A percentile compares a stretch with the other conserved stretches of the same genome.
phyloP scores from a whole-genome alignment of 2,329 filamentous ascomycete species.

The Ceratocystis destructans region DNA sequence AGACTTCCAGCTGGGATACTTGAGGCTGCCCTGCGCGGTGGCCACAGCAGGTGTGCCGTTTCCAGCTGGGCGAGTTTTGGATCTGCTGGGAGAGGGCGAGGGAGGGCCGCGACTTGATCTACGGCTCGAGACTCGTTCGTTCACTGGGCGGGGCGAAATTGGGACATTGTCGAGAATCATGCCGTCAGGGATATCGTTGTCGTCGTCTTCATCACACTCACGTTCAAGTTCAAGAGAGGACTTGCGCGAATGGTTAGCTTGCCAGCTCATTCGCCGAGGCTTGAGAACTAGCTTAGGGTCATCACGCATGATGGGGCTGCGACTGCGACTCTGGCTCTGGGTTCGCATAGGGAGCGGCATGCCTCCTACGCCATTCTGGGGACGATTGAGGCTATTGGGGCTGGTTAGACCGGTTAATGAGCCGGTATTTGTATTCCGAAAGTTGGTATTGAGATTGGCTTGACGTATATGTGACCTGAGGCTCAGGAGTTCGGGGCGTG shows the following conservation, averaged over 20 bases:
- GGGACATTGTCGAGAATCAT: conserved; percentile 70
- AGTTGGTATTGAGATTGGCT: conserved; percentile 35
- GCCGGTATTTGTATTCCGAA: conserved; percentile 37
- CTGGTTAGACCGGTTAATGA: conserved; percentile 25
- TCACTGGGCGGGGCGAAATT: conserved; percentile 55
- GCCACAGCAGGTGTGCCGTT: conserved; percentile 50
- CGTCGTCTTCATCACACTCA: conserved; percentile 61
- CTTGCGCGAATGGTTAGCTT: conserved; percentile 51
- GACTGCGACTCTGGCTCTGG: conserved; percentile 29
- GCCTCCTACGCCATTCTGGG: conserved; percentile 14
- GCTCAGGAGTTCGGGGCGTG: conserved; percentile 28
- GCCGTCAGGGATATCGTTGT: conserved; percentile 66
- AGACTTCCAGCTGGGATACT: conserved; percentile 42
- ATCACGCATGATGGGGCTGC: conserved; percentile 36
- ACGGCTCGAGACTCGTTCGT: conserved; percentile 31
- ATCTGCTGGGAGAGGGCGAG: conserved; percentile 15
- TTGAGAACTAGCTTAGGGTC: conserved; percentile 30
- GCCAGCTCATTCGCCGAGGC: conserved; percentile 55
- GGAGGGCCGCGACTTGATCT: conserved; percentile 16
- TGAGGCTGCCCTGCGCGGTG: conserved; percentile 44
- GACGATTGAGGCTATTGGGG: conserved; percentile 7
- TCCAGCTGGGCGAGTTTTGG: conserved; percentile 42
- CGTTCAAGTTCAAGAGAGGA: conserved; percentile 56
- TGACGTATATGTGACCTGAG: conserved; percentile 33
- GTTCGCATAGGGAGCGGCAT: conserved; percentile 17